Conservation (phyloP, 495 filamentous ascomycete genomes). For the Lophium mytilinum region DNA sequence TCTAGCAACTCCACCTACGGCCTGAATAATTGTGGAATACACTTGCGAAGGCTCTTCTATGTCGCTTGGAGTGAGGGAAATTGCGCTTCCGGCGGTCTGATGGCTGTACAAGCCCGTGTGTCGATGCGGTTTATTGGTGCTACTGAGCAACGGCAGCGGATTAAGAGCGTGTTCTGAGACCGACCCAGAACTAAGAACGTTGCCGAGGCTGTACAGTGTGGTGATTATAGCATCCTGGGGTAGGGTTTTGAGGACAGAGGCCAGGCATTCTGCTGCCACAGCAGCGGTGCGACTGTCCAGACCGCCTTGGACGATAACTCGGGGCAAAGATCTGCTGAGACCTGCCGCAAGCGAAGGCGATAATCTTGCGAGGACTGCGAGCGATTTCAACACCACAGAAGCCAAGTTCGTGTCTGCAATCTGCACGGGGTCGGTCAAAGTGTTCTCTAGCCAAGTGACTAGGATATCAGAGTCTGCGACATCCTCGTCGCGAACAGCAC, state of each 20-base stretch:
- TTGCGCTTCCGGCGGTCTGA: slow-evolving; percentile 62
- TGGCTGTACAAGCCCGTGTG: slow-evolving; percentile 37
- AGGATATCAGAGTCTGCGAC: slow-evolving; percentile 73
- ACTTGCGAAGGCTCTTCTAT: slow-evolving; percentile 67
- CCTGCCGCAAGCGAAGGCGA: slow-evolving; percentile 63
- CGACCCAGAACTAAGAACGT: slow-evolving; percentile 67
- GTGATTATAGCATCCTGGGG: slow-evolving; percentile 92
- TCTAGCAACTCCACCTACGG: slow-evolving; percentile 78
- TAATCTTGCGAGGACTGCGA: slow-evolving; percentile 69
- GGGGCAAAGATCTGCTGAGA: slow-evolving; percentile 72
- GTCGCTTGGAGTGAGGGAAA: slow-evolving; percentile 61
- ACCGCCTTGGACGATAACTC: slow-evolving; percentile 76
- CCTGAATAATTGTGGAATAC: slow-evolving; percentile 75
- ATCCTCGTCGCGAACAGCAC: slow-evolving; percentile 68
- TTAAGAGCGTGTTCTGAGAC: slow-evolving; percentile 31
- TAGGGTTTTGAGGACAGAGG: slow-evolving; percentile 65
- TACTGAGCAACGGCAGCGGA: slow-evolving; percentile 25
- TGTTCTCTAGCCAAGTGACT: slow-evolving; percentile 76
- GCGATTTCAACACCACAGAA: slow-evolving; percentile 64
- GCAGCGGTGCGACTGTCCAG: slow-evolving; percentile 53
- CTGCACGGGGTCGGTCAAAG: slow-evolving; percentile 65
- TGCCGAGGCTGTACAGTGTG: slow-evolving; percentile 87
- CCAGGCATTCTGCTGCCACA: slow-evolving; percentile 73
- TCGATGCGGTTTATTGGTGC: slow-evolving; percentile 7
- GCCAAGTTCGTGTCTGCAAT: slow-evolving; percentile 72